These are phyloP conservation scores for Millerago galiae DNA, from an alignment of 805 yeast species.

Conservation along the genomic window DNA sequence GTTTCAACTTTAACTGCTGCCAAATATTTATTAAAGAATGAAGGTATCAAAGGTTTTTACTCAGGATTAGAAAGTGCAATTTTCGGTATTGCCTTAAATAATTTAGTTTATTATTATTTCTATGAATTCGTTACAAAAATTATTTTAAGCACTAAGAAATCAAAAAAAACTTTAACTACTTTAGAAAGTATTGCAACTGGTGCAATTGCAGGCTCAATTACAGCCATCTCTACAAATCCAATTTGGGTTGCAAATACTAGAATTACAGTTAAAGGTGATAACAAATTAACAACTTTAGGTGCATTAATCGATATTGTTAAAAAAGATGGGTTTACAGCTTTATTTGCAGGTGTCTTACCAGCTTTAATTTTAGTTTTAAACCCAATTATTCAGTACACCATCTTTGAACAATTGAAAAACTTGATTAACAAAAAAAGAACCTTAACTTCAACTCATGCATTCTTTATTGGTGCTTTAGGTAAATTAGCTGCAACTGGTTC, in stretches of 20 bases:
- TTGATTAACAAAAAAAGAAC: constrained; percentile 40
- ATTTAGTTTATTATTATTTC: constrained; percentile 85
- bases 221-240: constrained; percentile 79
- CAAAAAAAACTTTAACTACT: constrained; percentile 16
- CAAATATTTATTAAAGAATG: constrained; percentile 42
- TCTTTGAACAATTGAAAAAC: constrained; percentile 81
- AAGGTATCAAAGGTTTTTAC: constrained; percentile 66
- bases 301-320: constrained; percentile 57
- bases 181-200: constrained; percentile 31
- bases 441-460: constrained; percentile 69
- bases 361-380: constrained; percentile 81
- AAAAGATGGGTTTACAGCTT: constrained; percentile 63
- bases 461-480: constrained; percentile 82
- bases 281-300: constrained; percentile 39
- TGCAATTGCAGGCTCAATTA: constrained; percentile 80
- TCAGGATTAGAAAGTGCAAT: constrained; percentile 86
- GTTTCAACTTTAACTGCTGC: constrained; percentile 32
- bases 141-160: constrained; percentile 27
- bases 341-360: constrained; percentile 83
- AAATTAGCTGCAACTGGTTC: constrained; percentile 82
- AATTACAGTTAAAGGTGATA: constrained; percentile 51
- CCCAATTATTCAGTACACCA: constrained; percentile 88
- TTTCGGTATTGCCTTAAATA: constrained; percentile 79
- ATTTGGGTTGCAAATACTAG: constrained; percentile 94
- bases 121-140: constrained; percentile 63